phyloP scores from a whole-genome alignment of 179 eudicot genomes.

The Camellia oleifera region DNA sequence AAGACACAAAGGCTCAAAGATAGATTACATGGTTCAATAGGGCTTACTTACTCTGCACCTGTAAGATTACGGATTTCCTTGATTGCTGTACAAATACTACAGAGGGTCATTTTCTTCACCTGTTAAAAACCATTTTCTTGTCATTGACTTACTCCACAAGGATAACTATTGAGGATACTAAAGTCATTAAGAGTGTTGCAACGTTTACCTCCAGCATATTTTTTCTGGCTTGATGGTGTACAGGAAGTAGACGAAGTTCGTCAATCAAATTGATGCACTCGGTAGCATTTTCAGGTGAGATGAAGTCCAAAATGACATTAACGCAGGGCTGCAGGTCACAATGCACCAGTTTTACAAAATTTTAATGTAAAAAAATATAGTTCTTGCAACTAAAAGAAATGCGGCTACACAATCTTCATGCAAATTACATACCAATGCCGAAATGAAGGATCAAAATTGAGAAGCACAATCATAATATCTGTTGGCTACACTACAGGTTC shows the following conservation, averaged over 20 bases:
- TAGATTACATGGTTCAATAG: neutral
- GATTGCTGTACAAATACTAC: constrained; percentile 63
- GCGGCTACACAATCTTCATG: neutral
- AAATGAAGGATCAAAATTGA: constrained; percentile 1
- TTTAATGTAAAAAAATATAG: neutral
- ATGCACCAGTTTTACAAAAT: neutral
- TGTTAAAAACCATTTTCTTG: constrained; percentile 27
- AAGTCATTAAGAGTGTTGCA: neutral
- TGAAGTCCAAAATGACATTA: constrained; percentile 58
- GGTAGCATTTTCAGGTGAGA: constrained; percentile 84
- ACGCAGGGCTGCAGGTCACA: constrained; percentile 64
- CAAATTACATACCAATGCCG: neutral
- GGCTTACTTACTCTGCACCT: constrained; percentile 21
- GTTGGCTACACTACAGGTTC: neutral
- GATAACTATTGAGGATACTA: neutral
- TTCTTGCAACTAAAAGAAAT: neutral
- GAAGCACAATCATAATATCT: neutral
- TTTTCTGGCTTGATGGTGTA: constrained; percentile 61
- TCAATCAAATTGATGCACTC: constrained; percentile 75
- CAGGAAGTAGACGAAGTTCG: constrained; percentile 71
- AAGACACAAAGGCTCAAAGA: neutral
- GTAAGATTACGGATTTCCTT: constrained; percentile 53
- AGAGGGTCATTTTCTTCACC: constrained; percentile 80
- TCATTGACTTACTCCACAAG: neutral
- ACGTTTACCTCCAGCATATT: constrained; percentile 58